phyloP scores from a whole-genome alignment of 2,329 filamentous ascomycete genomes.

The Catunica adiposa region DNA sequence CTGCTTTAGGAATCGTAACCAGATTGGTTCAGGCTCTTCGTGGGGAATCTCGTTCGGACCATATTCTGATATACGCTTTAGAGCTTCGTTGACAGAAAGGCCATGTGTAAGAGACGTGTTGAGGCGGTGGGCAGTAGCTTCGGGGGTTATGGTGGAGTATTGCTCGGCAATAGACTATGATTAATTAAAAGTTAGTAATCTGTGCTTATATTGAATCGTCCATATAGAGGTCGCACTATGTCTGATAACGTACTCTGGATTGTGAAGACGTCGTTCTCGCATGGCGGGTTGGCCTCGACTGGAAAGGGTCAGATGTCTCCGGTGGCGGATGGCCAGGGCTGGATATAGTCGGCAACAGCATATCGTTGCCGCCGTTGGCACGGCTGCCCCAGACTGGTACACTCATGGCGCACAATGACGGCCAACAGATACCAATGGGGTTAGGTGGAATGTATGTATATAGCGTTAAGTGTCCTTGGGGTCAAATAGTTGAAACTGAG shows the following conservation, averaged over 20 bases:
- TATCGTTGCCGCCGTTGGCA: constrained; percentile 8
- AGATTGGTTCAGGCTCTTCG: constrained; percentile 82
- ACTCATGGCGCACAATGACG: constrained; percentile 8
- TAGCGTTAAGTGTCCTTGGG: neutral
- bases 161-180: constrained; percentile 37
- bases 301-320: constrained; percentile 21
- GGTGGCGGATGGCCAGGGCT: constrained; percentile 13
- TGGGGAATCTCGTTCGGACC: constrained; percentile 91
- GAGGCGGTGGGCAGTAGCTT: constrained; percentile 61
- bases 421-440: neutral
- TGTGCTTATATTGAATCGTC: neutral
- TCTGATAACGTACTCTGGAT: constrained; percentile 31
- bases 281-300: constrained; percentile 21
- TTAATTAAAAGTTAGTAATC: neutral
- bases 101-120: constrained; percentile 72
- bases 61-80: constrained; percentile 60
- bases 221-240: neutral
- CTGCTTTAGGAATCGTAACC: constrained; percentile 88
- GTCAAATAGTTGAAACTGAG: neutral
- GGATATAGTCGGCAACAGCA: constrained; percentile 13
- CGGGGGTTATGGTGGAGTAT: constrained; percentile 51
- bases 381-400: constrained; percentile 13
- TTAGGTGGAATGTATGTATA: neutral
- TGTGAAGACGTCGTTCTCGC: constrained; percentile 36
- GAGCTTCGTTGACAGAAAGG: constrained; percentile 64